These are phyloP conservation scores for Hymenoscyphus albidus DNA, from an alignment of 2,329 filamentous ascomycete species.

Conservation along the genomic window DNA sequence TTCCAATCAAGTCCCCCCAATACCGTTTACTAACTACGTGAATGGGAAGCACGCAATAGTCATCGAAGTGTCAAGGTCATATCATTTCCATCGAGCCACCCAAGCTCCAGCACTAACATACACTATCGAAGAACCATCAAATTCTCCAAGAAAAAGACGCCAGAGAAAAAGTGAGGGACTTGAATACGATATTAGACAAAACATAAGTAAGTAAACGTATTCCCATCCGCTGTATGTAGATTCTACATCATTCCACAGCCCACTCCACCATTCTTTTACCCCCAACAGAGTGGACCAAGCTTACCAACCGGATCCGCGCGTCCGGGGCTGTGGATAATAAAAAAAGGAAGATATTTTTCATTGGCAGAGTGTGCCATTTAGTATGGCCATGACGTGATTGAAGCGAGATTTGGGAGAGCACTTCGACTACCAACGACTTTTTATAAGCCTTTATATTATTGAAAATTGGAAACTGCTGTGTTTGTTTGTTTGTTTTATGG, in stretches of 20 bases:
- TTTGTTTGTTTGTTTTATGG: not conserved
- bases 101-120: no score
- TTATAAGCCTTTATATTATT: not conserved
- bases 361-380: not conserved
- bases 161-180: no score
- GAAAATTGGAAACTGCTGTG: not conserved
- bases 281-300: no score
- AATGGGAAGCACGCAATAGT: slow-evolving; percentile 3
- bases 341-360: not conserved
- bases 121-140: no score
- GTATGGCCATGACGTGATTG: not conserved
- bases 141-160: no score
- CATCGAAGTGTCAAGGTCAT: not conserved
- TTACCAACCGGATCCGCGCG: not conserved
- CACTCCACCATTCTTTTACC: no score
- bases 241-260: no score
- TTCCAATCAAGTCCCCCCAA: slow-evolving; percentile 12
- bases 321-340: not conserved
- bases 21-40: not conserved
- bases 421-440: not conserved
- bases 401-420: not conserved
- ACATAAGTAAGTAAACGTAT: no score
- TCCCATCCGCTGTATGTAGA: no score
- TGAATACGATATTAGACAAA: no score
- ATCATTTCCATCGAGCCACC: no score